phyloP scores from a whole-genome alignment of 495 filamentous ascomycete species.

The Apiosordaria backusii region DNA sequence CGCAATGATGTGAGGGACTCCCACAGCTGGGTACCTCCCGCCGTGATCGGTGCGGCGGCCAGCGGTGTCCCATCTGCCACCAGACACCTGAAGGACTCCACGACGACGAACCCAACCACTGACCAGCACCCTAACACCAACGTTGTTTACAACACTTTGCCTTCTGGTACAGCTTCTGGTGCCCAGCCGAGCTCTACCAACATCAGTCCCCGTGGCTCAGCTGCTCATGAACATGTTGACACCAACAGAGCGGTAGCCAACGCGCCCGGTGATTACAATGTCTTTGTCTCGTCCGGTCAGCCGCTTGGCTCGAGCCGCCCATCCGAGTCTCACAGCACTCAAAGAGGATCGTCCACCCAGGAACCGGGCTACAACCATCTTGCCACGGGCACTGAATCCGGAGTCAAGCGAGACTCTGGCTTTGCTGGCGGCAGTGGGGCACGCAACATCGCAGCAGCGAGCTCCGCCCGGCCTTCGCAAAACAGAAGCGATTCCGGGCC shows the following conservation, averaged over 20 bases:
- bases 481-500: background rate
- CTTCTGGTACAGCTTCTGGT: background rate
- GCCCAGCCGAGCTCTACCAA: background rate
- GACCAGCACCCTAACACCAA: background rate
- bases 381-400: conserved; percentile 30
- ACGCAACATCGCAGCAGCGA: background rate
- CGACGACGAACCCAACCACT: background rate
- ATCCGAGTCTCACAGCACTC: background rate
- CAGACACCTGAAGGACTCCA: background rate
- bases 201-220: background rate
- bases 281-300: background rate
- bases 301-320: background rate
- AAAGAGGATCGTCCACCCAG: background rate
- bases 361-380: background rate
- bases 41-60: background rate
- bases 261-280: background rate
- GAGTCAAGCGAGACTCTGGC: conserved; percentile 23
- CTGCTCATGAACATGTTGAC: background rate
- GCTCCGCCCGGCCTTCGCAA: background rate
- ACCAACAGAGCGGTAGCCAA: background rate
- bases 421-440: background rate
- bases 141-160: background rate
- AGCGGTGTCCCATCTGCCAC: background rate
- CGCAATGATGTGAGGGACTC: background rate
- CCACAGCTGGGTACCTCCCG: background rate